Conservation (phyloP, 1,139 yeast genomes). For the Nakaseomyces kungkrabaensis region DNA sequence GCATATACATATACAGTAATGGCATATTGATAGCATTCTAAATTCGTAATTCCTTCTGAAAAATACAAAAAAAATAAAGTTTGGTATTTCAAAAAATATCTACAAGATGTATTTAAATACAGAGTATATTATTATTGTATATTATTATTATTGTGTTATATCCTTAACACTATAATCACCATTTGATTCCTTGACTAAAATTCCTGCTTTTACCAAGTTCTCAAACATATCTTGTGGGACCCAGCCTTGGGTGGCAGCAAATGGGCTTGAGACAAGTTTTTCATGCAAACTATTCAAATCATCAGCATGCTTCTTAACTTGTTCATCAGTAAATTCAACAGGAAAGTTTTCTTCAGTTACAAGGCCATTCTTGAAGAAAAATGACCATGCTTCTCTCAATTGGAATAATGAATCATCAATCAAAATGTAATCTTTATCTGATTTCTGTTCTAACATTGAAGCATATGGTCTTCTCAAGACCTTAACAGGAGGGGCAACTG, state of each 20-base stretch:
- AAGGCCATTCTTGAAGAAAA: constrained; percentile 53
- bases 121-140: too few relatives aligned
- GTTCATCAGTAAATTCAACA: constrained; percentile 45
- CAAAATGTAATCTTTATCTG: constrained; percentile 52
- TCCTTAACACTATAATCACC: constrained; percentile 35
- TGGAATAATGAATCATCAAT: constrained; percentile 63
- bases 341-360: constrained; percentile 45
- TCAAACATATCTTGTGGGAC: constrained; percentile 88
- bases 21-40: neutral
- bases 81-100: neutral
- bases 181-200: constrained; percentile 39
- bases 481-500: constrained; percentile 70
- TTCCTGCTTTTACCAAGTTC: constrained; percentile 54
- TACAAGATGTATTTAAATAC: neutral
- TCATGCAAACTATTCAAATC: constrained; percentile 60
- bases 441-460: constrained; percentile 55
- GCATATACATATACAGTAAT: neutral
- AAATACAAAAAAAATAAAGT: neutral
- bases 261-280: constrained; percentile 61
- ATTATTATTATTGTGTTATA: neutral
- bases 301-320: constrained; percentile 43
- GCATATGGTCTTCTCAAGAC: constrained; percentile 55
- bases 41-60: neutral
- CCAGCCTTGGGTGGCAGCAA: constrained; percentile 91
- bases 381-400: constrained; percentile 66